phyloP scores from a whole-genome alignment of 2,329 filamentous ascomycete genomes.

The Colletotrichum nymphaeae region DNA sequence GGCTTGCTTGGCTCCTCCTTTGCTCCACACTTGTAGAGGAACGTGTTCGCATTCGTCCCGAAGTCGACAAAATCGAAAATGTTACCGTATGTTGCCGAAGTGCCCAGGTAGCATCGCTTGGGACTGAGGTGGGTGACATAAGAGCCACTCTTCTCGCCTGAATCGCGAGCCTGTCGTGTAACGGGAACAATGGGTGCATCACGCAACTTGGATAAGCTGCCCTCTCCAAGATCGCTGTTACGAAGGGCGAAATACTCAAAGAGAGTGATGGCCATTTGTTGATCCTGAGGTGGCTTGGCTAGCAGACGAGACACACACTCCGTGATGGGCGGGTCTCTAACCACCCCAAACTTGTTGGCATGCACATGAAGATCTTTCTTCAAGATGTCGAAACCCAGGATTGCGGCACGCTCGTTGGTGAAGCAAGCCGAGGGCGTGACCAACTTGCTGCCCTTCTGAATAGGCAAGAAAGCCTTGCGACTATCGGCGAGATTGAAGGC shows the following conservation, averaged over 20 bases:
- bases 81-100: conserved; percentile 76
- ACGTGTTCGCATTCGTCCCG: conserved; percentile 86
- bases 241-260: conserved; percentile 89
- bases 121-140: conserved; percentile 72
- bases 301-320: conserved; percentile 82
- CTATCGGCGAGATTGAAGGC: conserved; percentile 68
- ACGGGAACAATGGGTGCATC: conserved; percentile 80
- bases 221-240: conserved; percentile 76
- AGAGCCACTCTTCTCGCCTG: conserved; percentile 33
- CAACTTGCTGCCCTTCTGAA: conserved; percentile 74
- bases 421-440: conserved; percentile 83
- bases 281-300: conserved; percentile 75
- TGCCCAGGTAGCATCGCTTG: conserved; percentile 83
- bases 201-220: conserved; percentile 69
- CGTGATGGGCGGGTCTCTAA: conserved; percentile 81
- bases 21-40: conserved; percentile 88
- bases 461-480: conserved; percentile 74
- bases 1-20: conserved; percentile 89
- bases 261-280: conserved; percentile 73
- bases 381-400: conserved; percentile 86
- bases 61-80: conserved; percentile 99
- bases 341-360: conserved; percentile 80
- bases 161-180: conserved; percentile 39
- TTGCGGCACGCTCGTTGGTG: conserved; percentile 79
- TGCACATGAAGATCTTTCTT: conserved; percentile 81